A percentile compares a stretch with the other conserved stretches of the same genome.
These are phyloP conservation scores for Gracilaria gracilis DNA, from an alignment of 23 red algal genomes.

Conservation along the genomic window DNA sequence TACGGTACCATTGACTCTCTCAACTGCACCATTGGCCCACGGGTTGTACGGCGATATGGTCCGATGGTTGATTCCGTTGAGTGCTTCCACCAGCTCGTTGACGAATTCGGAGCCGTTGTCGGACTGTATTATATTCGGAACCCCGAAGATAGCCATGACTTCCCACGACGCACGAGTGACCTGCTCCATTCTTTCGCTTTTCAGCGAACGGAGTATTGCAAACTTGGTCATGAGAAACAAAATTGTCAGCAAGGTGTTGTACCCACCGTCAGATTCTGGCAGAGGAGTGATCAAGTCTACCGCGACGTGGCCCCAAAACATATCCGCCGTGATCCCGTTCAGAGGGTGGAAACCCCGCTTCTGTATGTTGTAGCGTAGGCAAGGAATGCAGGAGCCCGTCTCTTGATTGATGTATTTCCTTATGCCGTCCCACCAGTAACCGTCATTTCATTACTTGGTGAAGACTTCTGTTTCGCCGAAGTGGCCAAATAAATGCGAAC, in stretches of 20 bases:
- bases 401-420: not conserved
- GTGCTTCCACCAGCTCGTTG: not conserved
- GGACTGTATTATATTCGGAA: conserved; percentile 22
- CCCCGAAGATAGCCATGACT: not conserved
- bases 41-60: conserved; percentile 17
- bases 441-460: conserved; percentile 6
- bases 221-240: conserved; percentile 16
- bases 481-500: not conserved
- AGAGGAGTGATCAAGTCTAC: not conserved
- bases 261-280: not conserved
- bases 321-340: not conserved
- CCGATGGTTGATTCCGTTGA: not conserved
- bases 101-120: conserved; percentile 33
- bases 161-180: not conserved
- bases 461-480: conserved; percentile 13
- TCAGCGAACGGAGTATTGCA: not conserved
- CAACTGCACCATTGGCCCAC: not conserved
- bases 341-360: not conserved
- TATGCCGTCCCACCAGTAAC: conserved; percentile 11
- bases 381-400: not conserved
- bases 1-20: not conserved
- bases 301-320: not conserved
- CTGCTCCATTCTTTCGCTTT: not conserved
- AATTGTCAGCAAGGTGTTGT: not conserved
- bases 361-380: not conserved